phyloP scores from a whole-genome alignment of 2,329 filamentous ascomycete species.

The Aspergillus sp. region DNA sequence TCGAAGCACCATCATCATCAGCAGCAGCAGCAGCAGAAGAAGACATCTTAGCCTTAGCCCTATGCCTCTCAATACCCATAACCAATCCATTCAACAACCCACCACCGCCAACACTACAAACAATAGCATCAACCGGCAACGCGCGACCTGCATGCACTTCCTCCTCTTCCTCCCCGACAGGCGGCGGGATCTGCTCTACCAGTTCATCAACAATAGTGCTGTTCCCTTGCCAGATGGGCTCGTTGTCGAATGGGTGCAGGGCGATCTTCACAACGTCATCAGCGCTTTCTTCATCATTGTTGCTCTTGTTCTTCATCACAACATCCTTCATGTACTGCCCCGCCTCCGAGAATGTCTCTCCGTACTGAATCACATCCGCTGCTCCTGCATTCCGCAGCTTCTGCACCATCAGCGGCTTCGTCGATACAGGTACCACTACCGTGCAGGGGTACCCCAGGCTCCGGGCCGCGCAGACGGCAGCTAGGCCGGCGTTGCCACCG shows the following conservation, averaged over 20 bases:
- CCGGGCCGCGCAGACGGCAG: constrained; percentile 71
- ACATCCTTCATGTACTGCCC: constrained; percentile 65
- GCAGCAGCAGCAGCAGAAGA: too few relatives aligned
- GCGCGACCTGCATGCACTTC: constrained; percentile 29
- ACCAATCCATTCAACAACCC: constrained; percentile 77
- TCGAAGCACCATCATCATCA: constrained; percentile 7
- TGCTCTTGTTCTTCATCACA: constrained; percentile 35
- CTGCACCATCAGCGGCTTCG: constrained; percentile 68
- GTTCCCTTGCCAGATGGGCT: constrained; percentile 50
- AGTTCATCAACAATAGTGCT: constrained; percentile 49
- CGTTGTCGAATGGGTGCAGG: constrained; percentile 48
- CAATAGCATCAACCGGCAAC: constrained; percentile 64
- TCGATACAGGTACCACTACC: constrained; percentile 70
- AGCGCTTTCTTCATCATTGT: constrained; percentile 20
- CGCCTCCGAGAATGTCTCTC: constrained; percentile 68
- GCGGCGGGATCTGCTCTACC: constrained; percentile 41
- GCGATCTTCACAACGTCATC: constrained; percentile 43
- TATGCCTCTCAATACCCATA: constrained; percentile 61
- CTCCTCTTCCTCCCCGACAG: constrained; percentile 34
- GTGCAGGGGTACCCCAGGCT: constrained; percentile 67
- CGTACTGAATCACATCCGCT: constrained; percentile 65
- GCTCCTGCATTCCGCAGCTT: constrained; percentile 70
- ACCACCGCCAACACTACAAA: constrained; percentile 79
- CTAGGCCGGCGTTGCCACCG: constrained; percentile 82
- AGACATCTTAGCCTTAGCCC: constrained; percentile 10